Percentiles rank a stretch among this genome's conserved stretches.
Evolutionary conservation across 2,329 filamentous ascomycete species (phyloP).

Genomic region (Cladosporium sphaerospermum): DNA sequence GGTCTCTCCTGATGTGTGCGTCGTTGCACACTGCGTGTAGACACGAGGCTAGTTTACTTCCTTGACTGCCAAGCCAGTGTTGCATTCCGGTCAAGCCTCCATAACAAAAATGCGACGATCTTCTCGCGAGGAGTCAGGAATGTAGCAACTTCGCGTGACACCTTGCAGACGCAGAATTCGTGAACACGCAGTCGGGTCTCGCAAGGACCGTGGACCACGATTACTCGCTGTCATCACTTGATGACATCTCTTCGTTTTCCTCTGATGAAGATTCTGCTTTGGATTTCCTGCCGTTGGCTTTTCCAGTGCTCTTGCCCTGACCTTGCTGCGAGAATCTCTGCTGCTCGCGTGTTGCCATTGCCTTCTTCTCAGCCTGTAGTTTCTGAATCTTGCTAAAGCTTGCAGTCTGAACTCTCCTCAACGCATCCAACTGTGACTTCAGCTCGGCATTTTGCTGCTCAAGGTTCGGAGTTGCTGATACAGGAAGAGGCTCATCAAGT

Average conservation of each 20-base stretch:
- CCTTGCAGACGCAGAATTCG: constrained; percentile 2
- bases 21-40: neutral
- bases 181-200: no score
- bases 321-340: constrained; percentile 9
- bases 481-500: constrained; percentile 21
- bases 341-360: constrained; percentile 29
- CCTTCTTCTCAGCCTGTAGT: constrained; percentile 37
- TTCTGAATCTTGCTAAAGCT: constrained; percentile 41
- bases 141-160: constrained; percentile 14
- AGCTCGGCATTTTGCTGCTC: constrained; percentile 26
- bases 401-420: constrained; percentile 41
- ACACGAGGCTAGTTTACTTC: neutral
- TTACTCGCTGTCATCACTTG: constrained; percentile 8
- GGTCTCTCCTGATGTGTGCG: neutral
- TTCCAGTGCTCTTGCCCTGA: constrained; percentile 1
- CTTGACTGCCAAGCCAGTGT: constrained; percentile 4
- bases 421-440: constrained; percentile 35
- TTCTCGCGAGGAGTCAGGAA: constrained; percentile 18
- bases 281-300: constrained; percentile 10
- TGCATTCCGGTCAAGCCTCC: constrained; percentile 24
- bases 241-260: constrained; percentile 6
- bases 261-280: neutral
- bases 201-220: neutral
- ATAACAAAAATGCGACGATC: constrained; percentile 26
- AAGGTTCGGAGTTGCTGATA: constrained; percentile 10